Evolutionary conservation across 306 rosid genomes (phyloP), one percentile per base, ranked within the genome.

Genomic region (Cucumis melo): DNA sequence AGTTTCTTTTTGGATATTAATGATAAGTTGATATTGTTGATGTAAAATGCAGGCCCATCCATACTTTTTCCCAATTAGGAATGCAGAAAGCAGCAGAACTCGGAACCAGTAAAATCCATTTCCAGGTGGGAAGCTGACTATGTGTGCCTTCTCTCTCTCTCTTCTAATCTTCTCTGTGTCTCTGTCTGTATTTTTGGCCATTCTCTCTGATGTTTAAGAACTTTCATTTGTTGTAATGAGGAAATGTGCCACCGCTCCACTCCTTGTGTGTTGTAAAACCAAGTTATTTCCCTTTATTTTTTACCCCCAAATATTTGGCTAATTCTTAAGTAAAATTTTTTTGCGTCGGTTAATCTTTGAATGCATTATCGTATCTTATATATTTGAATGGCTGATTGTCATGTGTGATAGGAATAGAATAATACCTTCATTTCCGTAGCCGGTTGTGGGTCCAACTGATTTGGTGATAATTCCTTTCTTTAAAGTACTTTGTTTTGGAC

Each of bases 31-130:
- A 10, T 42, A 34, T 42, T 74, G 51, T 29, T 36, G 44, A 48
- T 85, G 78, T 79, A 64, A 51, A 70, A 94, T 61, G 57, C 87
- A 86, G 89, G 89, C 81, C 20, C 89, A 82, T 77, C 84, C 84
- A 68, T 86, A 81, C 77, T 86, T 86, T 78, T 78, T 55, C 39
- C 84, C 80, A 71, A 85, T 81, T 80, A 84, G 89, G 84, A 80
- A 78, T 75, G 87, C 84, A 27, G 84, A 86, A 76, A 86, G 48
- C 65, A 81, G 81, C 86, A 73, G 80, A 87, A 77, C 83, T 79
- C 97, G 93, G 27, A 21, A 84, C 77, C 96, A 87, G 57, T 84
- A 81, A 82, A 67, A 56, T 75, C 81, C 84, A 80, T 73, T 73
- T 87, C 80, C 70, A 82, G 75, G 39, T 46, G 39, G 75, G 58